A percentile compares a stretch with the other conserved stretches of the same genome.
Evolutionary conservation across 2,329 filamentous ascomycete genomes (phyloP).

Genomic region (Phaeosphaeria sp.): DNA sequence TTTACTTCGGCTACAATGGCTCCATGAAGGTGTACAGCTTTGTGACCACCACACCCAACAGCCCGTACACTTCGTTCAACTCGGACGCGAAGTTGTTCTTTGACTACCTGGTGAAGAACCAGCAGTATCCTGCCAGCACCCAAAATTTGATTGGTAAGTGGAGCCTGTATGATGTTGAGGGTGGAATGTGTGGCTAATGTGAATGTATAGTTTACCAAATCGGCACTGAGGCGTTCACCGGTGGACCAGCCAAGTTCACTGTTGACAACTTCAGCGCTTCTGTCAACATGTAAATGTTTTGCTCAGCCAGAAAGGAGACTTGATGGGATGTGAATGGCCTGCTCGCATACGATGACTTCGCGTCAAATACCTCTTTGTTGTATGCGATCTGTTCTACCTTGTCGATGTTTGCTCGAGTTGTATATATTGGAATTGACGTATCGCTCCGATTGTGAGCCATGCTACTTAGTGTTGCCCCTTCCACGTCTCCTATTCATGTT

Average conservation of each 20-base stretch:
- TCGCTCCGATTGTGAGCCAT: neutral
- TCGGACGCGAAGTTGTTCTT: conserved; percentile 65
- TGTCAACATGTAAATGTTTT: neutral
- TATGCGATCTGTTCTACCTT: neutral
- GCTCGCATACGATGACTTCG: neutral
- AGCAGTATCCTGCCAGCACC: conserved; percentile 45
- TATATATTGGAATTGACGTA: neutral
- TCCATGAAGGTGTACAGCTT: conserved; percentile 66
- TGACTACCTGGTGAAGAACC: conserved; percentile 57
- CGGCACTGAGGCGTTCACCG: conserved; percentile 18
- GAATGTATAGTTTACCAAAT: conserved; percentile 10
- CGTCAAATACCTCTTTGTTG: neutral
- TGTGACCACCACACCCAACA: conserved; percentile 33
- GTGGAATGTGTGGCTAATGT: neutral
- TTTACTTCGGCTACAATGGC: conserved; percentile 65
- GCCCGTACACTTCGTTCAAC: conserved; percentile 49
- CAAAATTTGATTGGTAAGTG: conserved; percentile 19
- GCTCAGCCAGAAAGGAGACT: neutral
- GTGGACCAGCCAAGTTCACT: conserved; percentile 11
- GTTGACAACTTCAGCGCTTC: conserved; percentile 6
- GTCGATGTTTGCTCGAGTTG: neutral
- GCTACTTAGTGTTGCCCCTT: neutral
- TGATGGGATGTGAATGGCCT: neutral
- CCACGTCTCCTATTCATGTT: too few species aligned
- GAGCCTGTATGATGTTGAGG: neutral